Base-by-base conservation (phyloP, 1,284 basidiomycete genomes). In the Malassezia nana region DNA sequence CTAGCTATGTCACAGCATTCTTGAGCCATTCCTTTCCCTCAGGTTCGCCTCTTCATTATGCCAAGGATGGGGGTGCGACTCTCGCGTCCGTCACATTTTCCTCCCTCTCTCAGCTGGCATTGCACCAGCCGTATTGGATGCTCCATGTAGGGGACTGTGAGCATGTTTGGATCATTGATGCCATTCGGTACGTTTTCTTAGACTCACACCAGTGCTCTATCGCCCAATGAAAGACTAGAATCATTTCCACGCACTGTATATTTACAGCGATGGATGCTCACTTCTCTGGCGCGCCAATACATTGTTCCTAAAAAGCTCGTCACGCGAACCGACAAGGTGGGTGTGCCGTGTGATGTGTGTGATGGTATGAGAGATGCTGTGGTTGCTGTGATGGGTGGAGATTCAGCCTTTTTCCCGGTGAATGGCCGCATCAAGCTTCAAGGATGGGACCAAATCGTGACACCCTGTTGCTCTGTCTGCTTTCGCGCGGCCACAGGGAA, bases 71-170 rank as follows among this genome's bases (percentile, higher is more conserved):
- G 6, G 53, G 47, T 6, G 15, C 28, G 1, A 31, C 42, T 2
- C 12, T 55, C 22, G 9, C 18, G 3, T 9, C 25, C 6, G 32
- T 29, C 4, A 48, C 30, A 7, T 18, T 55, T 1, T 22, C 16
- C 15, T 41, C 43, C 4, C 22, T 55, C 4, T 8, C 28, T 3
- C 9, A 22, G 3, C 30, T 46, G 8, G 20, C 29, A 15, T 42
- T 56, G 26, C 29, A 31, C 10, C 35, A 29, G 33, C 43, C 46
- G 2, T 31, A 56, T 31, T 56, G 50, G 48, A 15, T 56, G 13
- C 44, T 56, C n/a, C 54, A 56, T 35, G 30, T 33, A 15, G 54
- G 54, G 3, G 54, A 56, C 33, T 56, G 54, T 25, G 54, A 56
- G 38, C 54, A 56, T 20, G 10, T 50, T 5, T 56, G 48, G 48